A percentile compares a stretch with the other conserved stretches of the same genome.
Conservation (phyloP, 2,329 filamentous ascomycete genomes). For the Penicillium janthinellum region DNA sequence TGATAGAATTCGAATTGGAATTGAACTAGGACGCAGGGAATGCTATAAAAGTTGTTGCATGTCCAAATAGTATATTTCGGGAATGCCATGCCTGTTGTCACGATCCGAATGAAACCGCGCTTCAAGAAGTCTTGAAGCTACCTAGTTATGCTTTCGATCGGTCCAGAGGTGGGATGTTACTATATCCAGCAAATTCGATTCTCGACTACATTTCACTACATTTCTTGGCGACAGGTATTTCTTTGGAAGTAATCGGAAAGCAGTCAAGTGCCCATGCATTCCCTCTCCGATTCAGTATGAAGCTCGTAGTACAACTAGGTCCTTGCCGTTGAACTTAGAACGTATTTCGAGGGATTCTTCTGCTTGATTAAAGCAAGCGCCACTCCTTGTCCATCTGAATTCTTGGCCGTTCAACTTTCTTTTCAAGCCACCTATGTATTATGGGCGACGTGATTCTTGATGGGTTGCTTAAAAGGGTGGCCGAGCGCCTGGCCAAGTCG, state of each 20-base stretch:
- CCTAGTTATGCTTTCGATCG: neutral
- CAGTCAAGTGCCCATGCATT: neutral
- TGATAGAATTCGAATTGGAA: constrained; percentile 20
- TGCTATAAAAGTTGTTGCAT: constrained; percentile 19
- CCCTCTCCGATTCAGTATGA: neutral
- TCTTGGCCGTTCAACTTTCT: neutral
- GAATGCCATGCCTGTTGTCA: neutral
- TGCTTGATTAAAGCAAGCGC: neutral
- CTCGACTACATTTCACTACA: too few relatives aligned
- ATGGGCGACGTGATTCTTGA: too few relatives aligned
- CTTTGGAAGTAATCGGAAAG: too few relatives aligned
- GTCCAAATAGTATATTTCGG: constrained; percentile 8
- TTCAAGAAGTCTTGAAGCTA: neutral
- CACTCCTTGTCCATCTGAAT: neutral
- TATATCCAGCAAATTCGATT: too few relatives aligned
- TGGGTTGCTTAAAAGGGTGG: too few relatives aligned
- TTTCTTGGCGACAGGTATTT: too few relatives aligned
- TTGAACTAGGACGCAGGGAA: constrained; percentile 6
- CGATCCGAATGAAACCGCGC: neutral
- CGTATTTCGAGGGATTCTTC: neutral
- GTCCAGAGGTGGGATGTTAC: too few relatives aligned
- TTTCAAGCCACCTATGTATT: too few relatives aligned
- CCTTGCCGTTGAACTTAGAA: neutral
- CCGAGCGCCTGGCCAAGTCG: too few relatives aligned
- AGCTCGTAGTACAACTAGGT: neutral